A percentile compares a stretch with the other conserved stretches of the same genome.
phyloP scores from a whole-genome alignment of 2,329 filamentous ascomycete species.

The Microdochium bolleyi region DNA sequence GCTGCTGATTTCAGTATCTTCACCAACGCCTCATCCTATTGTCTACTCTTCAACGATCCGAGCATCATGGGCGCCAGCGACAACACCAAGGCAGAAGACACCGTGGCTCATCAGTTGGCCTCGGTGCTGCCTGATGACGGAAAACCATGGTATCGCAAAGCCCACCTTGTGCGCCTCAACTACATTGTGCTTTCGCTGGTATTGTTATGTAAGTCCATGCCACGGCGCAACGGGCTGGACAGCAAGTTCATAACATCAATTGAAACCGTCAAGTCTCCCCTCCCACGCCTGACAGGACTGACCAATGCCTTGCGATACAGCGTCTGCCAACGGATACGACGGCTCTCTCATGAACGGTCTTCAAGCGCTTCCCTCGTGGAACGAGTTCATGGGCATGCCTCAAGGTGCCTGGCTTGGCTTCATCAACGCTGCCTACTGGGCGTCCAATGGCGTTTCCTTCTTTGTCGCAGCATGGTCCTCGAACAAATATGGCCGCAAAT shows the following conservation, averaged over 20 bases:
- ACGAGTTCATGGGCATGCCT: slow-evolving; percentile 14
- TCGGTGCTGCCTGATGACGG: background rate
- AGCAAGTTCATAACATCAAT: slow-evolving; percentile 5
- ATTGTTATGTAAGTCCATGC: slow-evolving; percentile 2
- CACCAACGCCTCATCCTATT: too few relatives aligned
- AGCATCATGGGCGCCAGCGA: background rate
- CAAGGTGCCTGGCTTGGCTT: slow-evolving; percentile 14
- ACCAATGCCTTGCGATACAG: too few relatives aligned
- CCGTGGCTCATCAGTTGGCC: background rate
- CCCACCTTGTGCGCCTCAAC: background rate
- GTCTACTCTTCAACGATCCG: background rate
- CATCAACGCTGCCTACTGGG: slow-evolving; percentile 19
- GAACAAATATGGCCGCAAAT: slow-evolving; percentile 25
- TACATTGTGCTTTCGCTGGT: slow-evolving; percentile 1
- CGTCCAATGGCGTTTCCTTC: slow-evolving; percentile 17
- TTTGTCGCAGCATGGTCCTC: slow-evolving; percentile 16
- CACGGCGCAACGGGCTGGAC: too few relatives aligned
- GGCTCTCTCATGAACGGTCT: slow-evolving; percentile 18
- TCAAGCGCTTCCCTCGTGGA: slow-evolving; percentile 21
- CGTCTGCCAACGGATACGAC: slow-evolving; percentile 8
- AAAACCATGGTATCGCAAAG: background rate
- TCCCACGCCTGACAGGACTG: too few relatives aligned
- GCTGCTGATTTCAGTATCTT: too few relatives aligned
- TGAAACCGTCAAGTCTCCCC: too few relatives aligned
- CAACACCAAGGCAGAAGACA: background rate